A percentile compares a stretch with the other conserved stretches of the same genome.
Evolutionary conservation across 768 basidiomycete genomes (phyloP).

Genomic region (Calocybe cyanea): DNA sequence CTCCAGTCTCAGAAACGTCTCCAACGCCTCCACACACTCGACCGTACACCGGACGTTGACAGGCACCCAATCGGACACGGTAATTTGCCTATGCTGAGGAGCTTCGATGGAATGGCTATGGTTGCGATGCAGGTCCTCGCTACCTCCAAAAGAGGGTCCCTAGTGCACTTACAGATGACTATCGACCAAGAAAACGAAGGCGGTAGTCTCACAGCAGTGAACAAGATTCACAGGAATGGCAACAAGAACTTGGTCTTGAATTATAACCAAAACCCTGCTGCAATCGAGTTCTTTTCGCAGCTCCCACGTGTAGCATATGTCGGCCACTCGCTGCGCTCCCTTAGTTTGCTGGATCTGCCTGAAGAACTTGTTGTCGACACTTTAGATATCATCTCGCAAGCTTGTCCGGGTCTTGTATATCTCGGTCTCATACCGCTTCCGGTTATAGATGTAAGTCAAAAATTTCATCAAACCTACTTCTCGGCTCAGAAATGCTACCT

Average conservation of each 20-base stretch:
- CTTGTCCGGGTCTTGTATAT: too few relatives aligned
- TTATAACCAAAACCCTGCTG: conserved; percentile 28
- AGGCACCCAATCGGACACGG: conserved; percentile 4
- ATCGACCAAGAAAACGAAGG: conserved; percentile 35
- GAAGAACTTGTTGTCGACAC: too few relatives aligned
- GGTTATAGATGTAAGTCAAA: conserved; percentile 1
- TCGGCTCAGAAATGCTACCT: conserved; percentile 23
- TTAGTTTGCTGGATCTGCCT: too few relatives aligned
- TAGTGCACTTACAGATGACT: conserved; percentile 42
- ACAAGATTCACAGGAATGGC: conserved; percentile 25
- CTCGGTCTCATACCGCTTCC: too few relatives aligned
- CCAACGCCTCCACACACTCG: conserved; percentile 30
- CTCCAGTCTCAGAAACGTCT: conserved; percentile 43
- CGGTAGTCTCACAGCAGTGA: too few relatives aligned
- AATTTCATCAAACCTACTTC: conserved; percentile 16
- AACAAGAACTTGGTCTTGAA: conserved; percentile 24
- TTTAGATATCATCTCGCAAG: too few relatives aligned
- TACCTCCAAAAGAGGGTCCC: too few relatives aligned
- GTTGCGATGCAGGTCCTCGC: conserved; percentile 37
- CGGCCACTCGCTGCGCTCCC: too few relatives aligned
- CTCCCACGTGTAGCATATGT: too few relatives aligned
- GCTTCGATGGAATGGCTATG: conserved; percentile 43
- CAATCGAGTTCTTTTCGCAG: not conserved
- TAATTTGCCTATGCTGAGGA: conserved; percentile 35
- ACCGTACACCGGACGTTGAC: conserved; percentile 18